Evolutionary conservation across 1,284 basidiomycete genomes (phyloP).

Genomic region (Tremellales sp.): DNA sequence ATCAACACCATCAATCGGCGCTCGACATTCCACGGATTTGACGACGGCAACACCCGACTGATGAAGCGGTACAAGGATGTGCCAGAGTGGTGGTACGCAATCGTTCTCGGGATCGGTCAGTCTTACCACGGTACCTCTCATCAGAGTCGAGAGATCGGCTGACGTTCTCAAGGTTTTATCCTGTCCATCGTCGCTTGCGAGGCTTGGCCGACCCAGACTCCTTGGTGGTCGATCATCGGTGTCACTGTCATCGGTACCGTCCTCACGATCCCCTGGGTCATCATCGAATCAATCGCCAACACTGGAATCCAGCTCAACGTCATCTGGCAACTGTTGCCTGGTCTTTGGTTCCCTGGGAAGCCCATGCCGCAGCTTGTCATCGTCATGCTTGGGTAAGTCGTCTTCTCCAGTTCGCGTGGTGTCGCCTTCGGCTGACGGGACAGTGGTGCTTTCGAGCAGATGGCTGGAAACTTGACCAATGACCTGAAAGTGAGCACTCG

Average conservation of each 20-base stretch:
- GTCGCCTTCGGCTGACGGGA: too few species aligned
- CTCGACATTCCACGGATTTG: slow-evolving; percentile 65
- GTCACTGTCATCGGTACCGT: slow-evolving; percentile 58
- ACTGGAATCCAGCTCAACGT: slow-evolving; percentile 58
- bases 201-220: too few species aligned
- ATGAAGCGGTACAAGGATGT: slow-evolving; percentile 69
- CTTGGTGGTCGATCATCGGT: too few species aligned
- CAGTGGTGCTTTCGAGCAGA: too few species aligned
- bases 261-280: slow-evolving; percentile 55
- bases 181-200: slow-evolving; percentile 55
- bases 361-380: too few species aligned
- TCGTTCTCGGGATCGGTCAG: slow-evolving; percentile 58
- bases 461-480: slow-evolving; percentile 50
- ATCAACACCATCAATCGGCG: slow-evolving; percentile 54
- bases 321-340: too few species aligned
- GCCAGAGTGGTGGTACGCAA: slow-evolving; percentile 71
- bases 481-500: too few species aligned
- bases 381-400: slow-evolving; percentile 56
- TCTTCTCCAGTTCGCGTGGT: slow-evolving; percentile 55
- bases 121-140: too few species aligned
- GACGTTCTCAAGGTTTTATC: slow-evolving; percentile 44
- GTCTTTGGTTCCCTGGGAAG: too few species aligned
- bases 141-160: slow-evolving; percentile 51
- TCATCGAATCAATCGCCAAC: slow-evolving; percentile 57
- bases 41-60: slow-evolving; percentile 32